A percentile compares a stretch with the other conserved stretches of the same genome.
These are phyloP conservation scores for Arachnomyces sp. DNA, from an alignment of 2,329 filamentous ascomycete genomes.

Conservation along the genomic window DNA sequence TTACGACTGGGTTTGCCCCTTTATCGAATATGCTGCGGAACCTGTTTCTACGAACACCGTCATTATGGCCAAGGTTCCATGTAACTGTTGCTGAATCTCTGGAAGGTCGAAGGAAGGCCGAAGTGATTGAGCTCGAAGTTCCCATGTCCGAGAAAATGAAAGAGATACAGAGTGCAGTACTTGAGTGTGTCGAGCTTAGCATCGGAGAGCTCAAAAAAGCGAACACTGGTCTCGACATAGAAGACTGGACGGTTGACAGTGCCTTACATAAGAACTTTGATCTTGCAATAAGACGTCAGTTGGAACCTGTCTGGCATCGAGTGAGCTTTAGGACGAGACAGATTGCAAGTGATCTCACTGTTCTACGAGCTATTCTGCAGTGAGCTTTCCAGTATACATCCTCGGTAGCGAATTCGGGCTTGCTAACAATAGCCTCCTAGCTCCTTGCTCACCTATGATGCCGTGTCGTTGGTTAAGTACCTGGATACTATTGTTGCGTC, in stretches of 20 bases:
- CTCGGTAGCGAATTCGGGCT: neutral
- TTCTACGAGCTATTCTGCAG: slow-evolving; percentile 75
- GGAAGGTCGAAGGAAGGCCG: slow-evolving; percentile 85
- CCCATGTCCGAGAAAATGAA: slow-evolving; percentile 93
- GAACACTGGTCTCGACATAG: slow-evolving; percentile 86
- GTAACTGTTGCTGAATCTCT: slow-evolving; percentile 80
- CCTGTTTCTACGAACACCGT: slow-evolving; percentile 79
- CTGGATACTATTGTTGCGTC: slow-evolving; percentile 90
- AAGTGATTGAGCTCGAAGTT: slow-evolving; percentile 94
- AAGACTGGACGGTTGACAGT: slow-evolving; percentile 93
- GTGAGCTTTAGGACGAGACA: slow-evolving; percentile 92
- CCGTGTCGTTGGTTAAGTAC: slow-evolving; percentile 85
- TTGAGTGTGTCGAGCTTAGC: slow-evolving; percentile 93
- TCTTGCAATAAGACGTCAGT: slow-evolving; percentile 73
- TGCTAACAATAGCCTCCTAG: slow-evolving; percentile 22
- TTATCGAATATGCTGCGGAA: slow-evolving; percentile 87
- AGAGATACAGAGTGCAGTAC: slow-evolving; percentile 84
- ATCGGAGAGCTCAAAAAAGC: slow-evolving; percentile 89
- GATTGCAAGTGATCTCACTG: slow-evolving; percentile 81
- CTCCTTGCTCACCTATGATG: slow-evolving; percentile 73
- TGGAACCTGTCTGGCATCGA: slow-evolving; percentile 95
- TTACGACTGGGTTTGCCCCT: slow-evolving; percentile 80
- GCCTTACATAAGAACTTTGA: slow-evolving; percentile 91
- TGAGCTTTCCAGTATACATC: slow-evolving; percentile 28
- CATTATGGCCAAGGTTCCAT: slow-evolving; percentile 90